Conservation (phyloP, 1,284 basidiomycete genomes). For the Amylostereum areolatum region DNA sequence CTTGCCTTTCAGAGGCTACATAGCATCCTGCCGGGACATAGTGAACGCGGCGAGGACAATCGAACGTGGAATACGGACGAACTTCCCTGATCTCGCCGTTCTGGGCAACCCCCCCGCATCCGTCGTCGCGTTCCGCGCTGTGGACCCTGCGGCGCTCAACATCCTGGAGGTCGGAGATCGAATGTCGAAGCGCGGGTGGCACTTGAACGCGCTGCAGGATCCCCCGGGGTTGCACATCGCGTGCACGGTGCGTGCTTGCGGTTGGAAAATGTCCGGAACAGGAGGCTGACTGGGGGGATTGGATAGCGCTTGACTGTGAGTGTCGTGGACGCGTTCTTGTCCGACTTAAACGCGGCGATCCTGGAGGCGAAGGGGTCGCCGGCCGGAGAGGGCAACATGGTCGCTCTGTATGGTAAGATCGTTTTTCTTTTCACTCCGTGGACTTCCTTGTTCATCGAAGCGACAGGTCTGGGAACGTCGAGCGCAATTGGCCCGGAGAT, state of each 20-base stretch:
- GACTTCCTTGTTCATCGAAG: neutral
- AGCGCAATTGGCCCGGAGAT: conserved; percentile 87
- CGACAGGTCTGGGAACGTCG: conserved; percentile 77
- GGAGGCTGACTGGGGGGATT: conserved; percentile 2
- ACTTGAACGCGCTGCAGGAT: conserved; percentile 79
- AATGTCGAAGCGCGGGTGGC: conserved; percentile 86
- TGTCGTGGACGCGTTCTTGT: conserved; percentile 72
- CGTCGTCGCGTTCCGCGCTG: conserved; percentile 84
- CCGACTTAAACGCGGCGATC: conserved; percentile 77
- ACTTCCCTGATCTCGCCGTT: conserved; percentile 78
- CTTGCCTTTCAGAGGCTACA: conserved; percentile 66
- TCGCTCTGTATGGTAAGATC: conserved; percentile 80
- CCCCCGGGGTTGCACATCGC: conserved; percentile 91
- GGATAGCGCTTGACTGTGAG: conserved; percentile 69
- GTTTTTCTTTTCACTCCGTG: neutral
- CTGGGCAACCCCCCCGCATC: conserved; percentile 88
- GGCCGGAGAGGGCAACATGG: conserved; percentile 74
- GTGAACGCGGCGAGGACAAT: conserved; percentile 72
- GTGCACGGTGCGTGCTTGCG: conserved; percentile 73
- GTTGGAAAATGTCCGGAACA: too few species aligned
- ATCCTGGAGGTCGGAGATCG: conserved; percentile 87
- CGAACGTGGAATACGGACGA: conserved; percentile 53
- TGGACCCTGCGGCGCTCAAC: conserved; percentile 48
- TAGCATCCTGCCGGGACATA: conserved; percentile 82
- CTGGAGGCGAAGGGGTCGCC: conserved; percentile 53